These are phyloP conservation scores for Mucor ambiguus DNA, from an alignment of 371 early-diverging fungal genomes.

Conservation along the genomic window DNA sequence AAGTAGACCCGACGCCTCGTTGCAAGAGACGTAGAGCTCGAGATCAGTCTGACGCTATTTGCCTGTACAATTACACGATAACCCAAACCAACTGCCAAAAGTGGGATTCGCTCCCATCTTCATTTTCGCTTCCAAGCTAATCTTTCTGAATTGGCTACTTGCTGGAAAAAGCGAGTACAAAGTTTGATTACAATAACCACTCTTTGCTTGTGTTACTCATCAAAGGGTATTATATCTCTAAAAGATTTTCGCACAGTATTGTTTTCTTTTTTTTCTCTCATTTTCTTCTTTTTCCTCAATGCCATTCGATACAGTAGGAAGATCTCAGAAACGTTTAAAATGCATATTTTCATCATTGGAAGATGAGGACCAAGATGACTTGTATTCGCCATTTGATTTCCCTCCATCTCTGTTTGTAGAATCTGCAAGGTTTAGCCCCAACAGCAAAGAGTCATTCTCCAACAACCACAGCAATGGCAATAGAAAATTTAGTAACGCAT, in stretches of 20 bases:
- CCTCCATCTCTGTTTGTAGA: neutral
- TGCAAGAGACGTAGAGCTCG: neutral
- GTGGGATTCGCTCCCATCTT: neutral
- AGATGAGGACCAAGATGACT: slow-evolving; percentile 10
- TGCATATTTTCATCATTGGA: neutral
- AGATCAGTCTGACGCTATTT: neutral
- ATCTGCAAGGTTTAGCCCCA: neutral
- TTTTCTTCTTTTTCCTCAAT: slow-evolving; percentile 11
- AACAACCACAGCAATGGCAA: neutral
- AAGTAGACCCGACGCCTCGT: neutral
- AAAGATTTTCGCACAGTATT: slow-evolving; percentile 14
- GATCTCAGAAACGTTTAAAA: slow-evolving; percentile 26
- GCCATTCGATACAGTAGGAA: slow-evolving; percentile 30
- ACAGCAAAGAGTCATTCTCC: neutral
- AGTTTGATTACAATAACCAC: slow-evolving; percentile 4
- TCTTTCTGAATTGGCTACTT: neutral
- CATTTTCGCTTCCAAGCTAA: neutral
- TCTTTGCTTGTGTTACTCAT: slow-evolving; percentile 1
- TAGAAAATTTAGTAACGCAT: neutral
- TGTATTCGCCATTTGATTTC: neutral
- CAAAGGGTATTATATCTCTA: neutral
- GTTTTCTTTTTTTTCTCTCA: slow-evolving; percentile 10
- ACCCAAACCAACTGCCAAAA: neutral
- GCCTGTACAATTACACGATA: neutral
- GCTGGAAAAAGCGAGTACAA: neutral